phyloP scores from a whole-genome alignment of 1,284 basidiomycete genomes.

The Pyrrhoderma noxium region DNA sequence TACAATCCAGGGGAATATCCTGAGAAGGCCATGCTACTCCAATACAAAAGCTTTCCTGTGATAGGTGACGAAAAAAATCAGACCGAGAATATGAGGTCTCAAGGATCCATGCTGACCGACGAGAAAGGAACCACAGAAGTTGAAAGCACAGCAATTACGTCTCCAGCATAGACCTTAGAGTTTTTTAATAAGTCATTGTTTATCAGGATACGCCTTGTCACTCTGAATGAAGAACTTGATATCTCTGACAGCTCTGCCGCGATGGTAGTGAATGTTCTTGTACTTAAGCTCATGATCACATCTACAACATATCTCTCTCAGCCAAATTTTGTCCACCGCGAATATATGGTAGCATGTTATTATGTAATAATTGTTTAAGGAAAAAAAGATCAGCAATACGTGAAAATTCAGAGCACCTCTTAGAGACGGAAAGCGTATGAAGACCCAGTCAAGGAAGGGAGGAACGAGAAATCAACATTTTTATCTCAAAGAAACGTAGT shows the following conservation, averaged over 20 bases:
- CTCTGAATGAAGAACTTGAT: slow-evolving; percentile 35
- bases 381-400: too few species aligned
- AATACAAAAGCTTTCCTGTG: slow-evolving; percentile 47
- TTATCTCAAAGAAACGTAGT: too few species aligned
- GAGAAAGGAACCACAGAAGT: slow-evolving; percentile 13
- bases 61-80: slow-evolving; percentile 13
- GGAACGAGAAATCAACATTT: too few species aligned
- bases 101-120: slow-evolving; percentile 8
- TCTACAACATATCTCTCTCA: too few species aligned
- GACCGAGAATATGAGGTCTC: background rate
- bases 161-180: slow-evolving; percentile 60
- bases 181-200: slow-evolving; percentile 58
- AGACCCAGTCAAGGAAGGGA: too few species aligned
- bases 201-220: slow-evolving; percentile 56
- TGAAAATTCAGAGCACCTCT: too few species aligned
- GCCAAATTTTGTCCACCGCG: too few species aligned
- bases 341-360: too few species aligned
- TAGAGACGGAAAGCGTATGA: too few species aligned
- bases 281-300: slow-evolving; percentile 5
- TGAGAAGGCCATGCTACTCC: slow-evolving; percentile 66
- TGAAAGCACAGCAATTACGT: slow-evolving; percentile 52
- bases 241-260: slow-evolving; percentile 3
- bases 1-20: slow-evolving; percentile 42
- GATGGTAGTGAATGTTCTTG: slow-evolving; percentile 5
- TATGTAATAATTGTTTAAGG: too few species aligned